Evolutionary conservation across 164 flowering plant species (phyloP).

Genomic region (Nelumbo lutea): DNA sequence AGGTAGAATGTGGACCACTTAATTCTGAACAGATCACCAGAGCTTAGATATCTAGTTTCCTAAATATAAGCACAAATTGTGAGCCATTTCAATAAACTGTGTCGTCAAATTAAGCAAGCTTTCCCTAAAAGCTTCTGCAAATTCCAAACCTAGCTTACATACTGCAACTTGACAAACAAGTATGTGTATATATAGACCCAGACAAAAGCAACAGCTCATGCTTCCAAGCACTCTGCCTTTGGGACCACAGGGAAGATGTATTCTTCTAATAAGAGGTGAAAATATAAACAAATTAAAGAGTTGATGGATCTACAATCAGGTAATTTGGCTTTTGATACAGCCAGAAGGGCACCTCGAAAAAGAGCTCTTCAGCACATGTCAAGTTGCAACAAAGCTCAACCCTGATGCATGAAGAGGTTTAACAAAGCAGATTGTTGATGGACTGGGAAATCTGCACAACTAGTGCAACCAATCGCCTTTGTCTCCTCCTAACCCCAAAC

Average conservation of each 20-base stretch:
- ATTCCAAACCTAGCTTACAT: no score
- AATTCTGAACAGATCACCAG: no score
- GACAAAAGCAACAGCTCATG: neutral
- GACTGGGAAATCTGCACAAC: constrained; percentile 18
- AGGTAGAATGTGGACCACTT: no score
- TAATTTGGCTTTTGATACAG: constrained; percentile 17
- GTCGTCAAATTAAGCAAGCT: no score
- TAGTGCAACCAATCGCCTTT: constrained; percentile 22
- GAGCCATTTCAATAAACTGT: no score
- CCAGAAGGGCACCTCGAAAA: constrained; percentile 22
- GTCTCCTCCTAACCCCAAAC: constrained; percentile 18
- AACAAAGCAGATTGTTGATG: constrained; percentile 10
- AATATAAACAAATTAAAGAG: no score
- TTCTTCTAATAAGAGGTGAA: no score
- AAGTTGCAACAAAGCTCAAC: constrained; percentile 22
- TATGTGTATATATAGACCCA: neutral
- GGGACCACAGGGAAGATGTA: neutral
- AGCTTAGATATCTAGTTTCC: no score
- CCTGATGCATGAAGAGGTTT: neutral
- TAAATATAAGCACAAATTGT: no score
- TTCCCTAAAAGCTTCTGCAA: no score
- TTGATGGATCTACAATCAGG: constrained; percentile 10
- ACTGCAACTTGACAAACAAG: no score
- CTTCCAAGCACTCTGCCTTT: neutral
- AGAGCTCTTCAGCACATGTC: constrained; percentile 31